These are phyloP conservation scores for Geotrichum fermentans DNA, from an alignment of 1,139 yeast genomes.

Conservation along the genomic window DNA sequence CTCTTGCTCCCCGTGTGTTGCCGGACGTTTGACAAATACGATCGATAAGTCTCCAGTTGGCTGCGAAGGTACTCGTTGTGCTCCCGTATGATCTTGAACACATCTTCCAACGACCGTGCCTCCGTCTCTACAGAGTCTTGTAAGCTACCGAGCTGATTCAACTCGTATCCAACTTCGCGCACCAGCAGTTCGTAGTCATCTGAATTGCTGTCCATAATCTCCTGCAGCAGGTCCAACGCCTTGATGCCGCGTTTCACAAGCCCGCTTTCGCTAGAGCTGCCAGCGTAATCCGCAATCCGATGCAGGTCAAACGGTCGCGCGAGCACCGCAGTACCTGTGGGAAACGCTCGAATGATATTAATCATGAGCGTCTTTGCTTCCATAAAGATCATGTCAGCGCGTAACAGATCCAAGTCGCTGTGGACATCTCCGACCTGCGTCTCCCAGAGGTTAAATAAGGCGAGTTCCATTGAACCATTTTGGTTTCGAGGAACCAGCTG, in stretches of 20 bases:
- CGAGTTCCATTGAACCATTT: slow-evolving; percentile 37
- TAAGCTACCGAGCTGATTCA: slow-evolving; percentile 38
- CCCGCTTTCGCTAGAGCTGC: slow-evolving; percentile 33
- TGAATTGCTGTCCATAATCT: slow-evolving; percentile 32
- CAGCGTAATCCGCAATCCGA: slow-evolving; percentile 38
- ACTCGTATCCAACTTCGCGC: slow-evolving; percentile 39
- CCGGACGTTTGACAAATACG: slow-evolving; percentile 40
- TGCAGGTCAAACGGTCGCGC: slow-evolving; percentile 34
- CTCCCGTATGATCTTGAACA: slow-evolving; percentile 37
- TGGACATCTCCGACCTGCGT: slow-evolving; percentile 38
- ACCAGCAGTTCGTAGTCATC: slow-evolving; percentile 36
- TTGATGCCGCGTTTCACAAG: slow-evolving; percentile 38
- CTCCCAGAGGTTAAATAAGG: slow-evolving; percentile 39
- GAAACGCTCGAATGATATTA: slow-evolving; percentile 40
- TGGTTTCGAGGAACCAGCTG: slow-evolving; percentile 34
- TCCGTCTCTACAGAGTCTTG: slow-evolving; percentile 37
- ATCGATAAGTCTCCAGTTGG: slow-evolving; percentile 39
- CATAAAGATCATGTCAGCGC: slow-evolving; percentile 39
- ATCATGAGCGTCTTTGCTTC: slow-evolving; percentile 40
- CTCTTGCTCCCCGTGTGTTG: slow-evolving; percentile 30
- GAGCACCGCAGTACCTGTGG: slow-evolving; percentile 33
- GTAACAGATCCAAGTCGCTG: slow-evolving; percentile 33
- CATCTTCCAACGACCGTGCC: slow-evolving; percentile 36
- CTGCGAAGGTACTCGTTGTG: slow-evolving; percentile 39
- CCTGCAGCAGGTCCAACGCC: slow-evolving; percentile 36